Evolutionary conservation across 1,284 basidiomycete genomes (phyloP), one percentile per base, ranked within the genome.

Genomic region (Coriolopsis trogii): DNA sequence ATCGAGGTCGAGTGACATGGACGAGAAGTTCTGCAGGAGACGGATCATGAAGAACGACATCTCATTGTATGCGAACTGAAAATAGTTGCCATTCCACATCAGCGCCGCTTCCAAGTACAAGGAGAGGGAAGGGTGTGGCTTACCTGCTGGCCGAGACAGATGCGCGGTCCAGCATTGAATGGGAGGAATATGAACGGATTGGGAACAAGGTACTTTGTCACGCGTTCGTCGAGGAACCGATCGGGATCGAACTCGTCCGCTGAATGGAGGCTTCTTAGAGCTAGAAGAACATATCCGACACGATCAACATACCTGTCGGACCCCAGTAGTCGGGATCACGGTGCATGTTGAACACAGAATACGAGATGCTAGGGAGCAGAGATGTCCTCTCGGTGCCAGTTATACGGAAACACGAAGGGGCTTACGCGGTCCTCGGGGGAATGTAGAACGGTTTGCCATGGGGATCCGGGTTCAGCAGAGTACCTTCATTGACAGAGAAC

Each of bases 271-370:
- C 20, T 33, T n/a, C 25, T 2, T 26, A n/a, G 16, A 41, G n/a
- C n/a, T n/a, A n/a, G 12, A 26, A 20, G 8, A 10, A 6, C 4
- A 36, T n/a, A 29, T 28, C 10, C 23, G 25, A 15, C 13, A 15
- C 12, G 6, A 23, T 38, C 18, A 16, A n/a, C 66, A 36, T 65
- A 78, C 80, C 84, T 57, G 84, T 82, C 2, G 82, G 80, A 5
- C 85, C 84, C 85, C 85, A 87, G 0, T 85, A 73, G 52, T 84
- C 80, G 30, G 68, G 74, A 16, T 82, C 74, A 24, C 84, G 70
- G 26, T 86, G 84, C 81, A 85, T 84, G 51, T 81, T 63, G 49
- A 83, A 73, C n/a, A 82, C 77, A 2, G 78, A 81, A 58, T 82
- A 86, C 0, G 62, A 55, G n/a, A 74, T 56, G 38, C 82, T 82